phyloP scores from a whole-genome alignment of 768 basidiomycete species.

The Boletus insuetus region DNA sequence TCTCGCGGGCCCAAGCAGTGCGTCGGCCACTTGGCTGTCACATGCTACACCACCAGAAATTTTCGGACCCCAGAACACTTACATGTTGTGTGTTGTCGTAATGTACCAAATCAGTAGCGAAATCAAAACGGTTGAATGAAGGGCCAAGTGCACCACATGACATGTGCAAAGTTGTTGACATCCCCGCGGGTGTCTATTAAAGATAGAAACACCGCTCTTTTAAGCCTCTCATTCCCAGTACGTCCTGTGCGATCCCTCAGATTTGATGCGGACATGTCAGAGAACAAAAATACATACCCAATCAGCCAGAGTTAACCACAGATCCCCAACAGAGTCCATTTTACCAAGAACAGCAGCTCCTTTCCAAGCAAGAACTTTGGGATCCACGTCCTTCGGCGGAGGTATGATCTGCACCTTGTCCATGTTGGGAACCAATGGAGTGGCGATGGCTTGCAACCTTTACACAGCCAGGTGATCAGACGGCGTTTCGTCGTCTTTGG shows the following conservation, averaged over 20 bases:
- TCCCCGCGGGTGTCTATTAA: slow-evolving; percentile 29
- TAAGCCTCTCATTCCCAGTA: slow-evolving; percentile 75
- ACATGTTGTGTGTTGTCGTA: slow-evolving; percentile 15
- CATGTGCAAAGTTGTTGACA: background rate
- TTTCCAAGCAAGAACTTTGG: slow-evolving; percentile 89
- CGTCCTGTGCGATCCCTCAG: slow-evolving; percentile 46
- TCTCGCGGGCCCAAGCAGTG: slow-evolving; percentile 1
- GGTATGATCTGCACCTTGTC: slow-evolving; percentile 89
- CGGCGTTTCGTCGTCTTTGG: background rate
- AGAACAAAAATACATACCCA: slow-evolving; percentile 57
- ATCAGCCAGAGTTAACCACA: slow-evolving; percentile 86
- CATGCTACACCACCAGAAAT: slow-evolving; percentile 6
- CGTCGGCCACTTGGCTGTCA: background rate
- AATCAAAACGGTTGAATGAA: background rate
- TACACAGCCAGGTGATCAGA: slow-evolving; percentile 5
- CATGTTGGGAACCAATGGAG: slow-evolving; percentile 78
- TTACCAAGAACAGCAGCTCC: slow-evolving; percentile 88
- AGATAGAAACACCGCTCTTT: slow-evolving; percentile 83
- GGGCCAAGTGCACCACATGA: background rate
- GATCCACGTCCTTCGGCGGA: slow-evolving; percentile 93
- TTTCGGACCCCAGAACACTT: background rate
- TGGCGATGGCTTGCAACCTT: slow-evolving; percentile 77
- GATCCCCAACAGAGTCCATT: slow-evolving; percentile 85
- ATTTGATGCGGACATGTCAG: background rate
- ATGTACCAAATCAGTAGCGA: slow-evolving; percentile 4